phyloP scores from a whole-genome alignment of 2,329 filamentous ascomycete species.

The Botryotinia globosa region DNA sequence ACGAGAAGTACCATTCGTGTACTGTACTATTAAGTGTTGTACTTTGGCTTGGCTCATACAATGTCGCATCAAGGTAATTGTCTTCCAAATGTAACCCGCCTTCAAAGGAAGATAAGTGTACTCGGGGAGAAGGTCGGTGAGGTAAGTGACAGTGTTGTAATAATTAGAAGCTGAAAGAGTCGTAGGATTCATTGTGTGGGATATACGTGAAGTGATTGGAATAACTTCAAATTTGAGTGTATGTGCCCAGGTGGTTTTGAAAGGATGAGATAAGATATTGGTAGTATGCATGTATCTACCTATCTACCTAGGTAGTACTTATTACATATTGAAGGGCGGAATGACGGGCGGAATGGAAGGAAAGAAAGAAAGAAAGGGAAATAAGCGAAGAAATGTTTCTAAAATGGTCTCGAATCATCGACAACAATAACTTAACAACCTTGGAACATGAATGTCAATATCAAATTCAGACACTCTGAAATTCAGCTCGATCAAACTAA shows the following conservation, averaged over 20 bases:
- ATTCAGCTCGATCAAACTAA: background rate
- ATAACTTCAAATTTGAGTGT: background rate
- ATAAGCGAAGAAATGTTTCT: background rate
- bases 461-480: background rate
- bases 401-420: background rate
- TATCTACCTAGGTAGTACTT: too few relatives aligned
- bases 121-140: background rate
- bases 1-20: slow-evolving; percentile 8
- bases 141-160: background rate
- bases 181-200: background rate
- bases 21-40: slow-evolving; percentile 9
- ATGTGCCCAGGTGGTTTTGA: background rate
- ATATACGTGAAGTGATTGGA: background rate
- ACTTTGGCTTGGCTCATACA: slow-evolving; percentile 17
- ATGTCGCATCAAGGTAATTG: background rate
- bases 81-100: background rate
- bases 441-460: background rate
- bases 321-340: background rate
- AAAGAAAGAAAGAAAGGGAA: background rate
- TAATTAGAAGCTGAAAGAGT: background rate
- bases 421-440: too few relatives aligned
- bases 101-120: background rate
- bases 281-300: too few relatives aligned
- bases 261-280: background rate
- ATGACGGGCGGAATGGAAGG: background rate